Percentiles rank a stretch among this genome's conserved stretches.
These are phyloP conservation scores for Suillus subaureus DNA, from an alignment of 768 basidiomycete genomes.

Conservation along the genomic window DNA sequence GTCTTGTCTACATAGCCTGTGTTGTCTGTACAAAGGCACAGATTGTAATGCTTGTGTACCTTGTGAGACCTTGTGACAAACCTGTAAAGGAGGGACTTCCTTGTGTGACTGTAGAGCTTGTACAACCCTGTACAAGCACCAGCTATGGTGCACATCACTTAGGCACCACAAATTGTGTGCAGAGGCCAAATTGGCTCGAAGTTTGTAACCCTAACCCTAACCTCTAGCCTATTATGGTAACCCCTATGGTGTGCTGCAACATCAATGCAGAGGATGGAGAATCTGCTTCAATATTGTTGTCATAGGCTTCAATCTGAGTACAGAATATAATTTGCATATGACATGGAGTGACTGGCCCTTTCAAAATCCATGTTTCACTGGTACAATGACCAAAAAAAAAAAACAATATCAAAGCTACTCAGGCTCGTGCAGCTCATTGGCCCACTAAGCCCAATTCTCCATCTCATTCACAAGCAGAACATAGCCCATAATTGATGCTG, in stretches of 20 bases:
- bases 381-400: slow-evolving; percentile 2
- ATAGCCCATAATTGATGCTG: not conserved
- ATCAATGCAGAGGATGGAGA: not conserved
- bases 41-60: too few relatives aligned
- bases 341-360: not conserved
- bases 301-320: not conserved
- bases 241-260: not conserved
- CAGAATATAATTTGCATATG: not conserved
- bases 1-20: too few relatives aligned
- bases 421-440: slow-evolving; percentile 2
- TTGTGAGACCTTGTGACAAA: too few relatives aligned
- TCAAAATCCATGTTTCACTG: not conserved
- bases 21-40: too few relatives aligned
- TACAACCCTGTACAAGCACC: too few relatives aligned
- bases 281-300: not conserved
- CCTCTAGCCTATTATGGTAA: slow-evolving; percentile 1
- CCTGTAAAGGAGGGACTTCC: too few relatives aligned
- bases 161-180: slow-evolving; percentile 5
- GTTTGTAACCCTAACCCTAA: slow-evolving; percentile 8
- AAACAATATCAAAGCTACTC: slow-evolving; percentile 1
- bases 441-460: not conserved
- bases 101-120: too few relatives aligned
- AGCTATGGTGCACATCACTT: slow-evolving; percentile 3
- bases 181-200: slow-evolving; percentile 5
- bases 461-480: not conserved